phyloP scores from a whole-genome alignment of 2,329 filamentous ascomycete species.

The Aspergillus persii region DNA sequence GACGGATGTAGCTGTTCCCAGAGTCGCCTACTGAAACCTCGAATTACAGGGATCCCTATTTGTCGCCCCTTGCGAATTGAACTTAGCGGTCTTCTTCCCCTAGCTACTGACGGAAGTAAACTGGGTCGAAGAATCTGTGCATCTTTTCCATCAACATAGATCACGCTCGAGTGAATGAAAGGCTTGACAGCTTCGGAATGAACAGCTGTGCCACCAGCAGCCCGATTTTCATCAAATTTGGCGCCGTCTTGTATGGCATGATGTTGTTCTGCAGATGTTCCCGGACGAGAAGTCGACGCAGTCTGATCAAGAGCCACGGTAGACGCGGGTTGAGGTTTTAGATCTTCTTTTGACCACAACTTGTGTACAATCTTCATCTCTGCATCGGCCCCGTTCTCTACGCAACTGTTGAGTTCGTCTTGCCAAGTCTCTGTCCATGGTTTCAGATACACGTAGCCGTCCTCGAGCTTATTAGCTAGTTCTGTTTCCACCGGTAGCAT shows the following conservation, averaged over 20 bases:
- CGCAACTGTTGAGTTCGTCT: conserved; percentile 84
- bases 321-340: conserved; percentile 35
- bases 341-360: conserved; percentile 68
- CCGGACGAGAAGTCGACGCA: conserved; percentile 23
- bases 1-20: conserved; percentile 73
- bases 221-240: conserved; percentile 38
- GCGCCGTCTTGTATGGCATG: conserved; percentile 6
- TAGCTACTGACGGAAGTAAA: conserved; percentile 79
- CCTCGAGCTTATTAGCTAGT: conserved; percentile 87
- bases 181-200: conserved; percentile 51
- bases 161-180: conserved; percentile 75
- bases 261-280: conserved; percentile 9
- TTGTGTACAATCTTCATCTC: conserved; percentile 87
- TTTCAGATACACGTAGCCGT: conserved; percentile 80
- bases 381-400: conserved; percentile 83
- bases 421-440: conserved; percentile 91
- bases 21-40: conserved; percentile 75
- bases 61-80: conserved; percentile 81
- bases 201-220: conserved; percentile 40
- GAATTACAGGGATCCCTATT: conserved; percentile 82
- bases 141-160: conserved; percentile 74
- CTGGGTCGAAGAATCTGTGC: conserved; percentile 87
- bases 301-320: conserved; percentile 39
- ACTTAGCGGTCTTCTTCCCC: conserved; percentile 74
- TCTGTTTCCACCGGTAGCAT: conserved; percentile 85